Base-by-base conservation (phyloP, 2,329 filamentous ascomycete genomes). In the Claviceps arundinis region DNA sequence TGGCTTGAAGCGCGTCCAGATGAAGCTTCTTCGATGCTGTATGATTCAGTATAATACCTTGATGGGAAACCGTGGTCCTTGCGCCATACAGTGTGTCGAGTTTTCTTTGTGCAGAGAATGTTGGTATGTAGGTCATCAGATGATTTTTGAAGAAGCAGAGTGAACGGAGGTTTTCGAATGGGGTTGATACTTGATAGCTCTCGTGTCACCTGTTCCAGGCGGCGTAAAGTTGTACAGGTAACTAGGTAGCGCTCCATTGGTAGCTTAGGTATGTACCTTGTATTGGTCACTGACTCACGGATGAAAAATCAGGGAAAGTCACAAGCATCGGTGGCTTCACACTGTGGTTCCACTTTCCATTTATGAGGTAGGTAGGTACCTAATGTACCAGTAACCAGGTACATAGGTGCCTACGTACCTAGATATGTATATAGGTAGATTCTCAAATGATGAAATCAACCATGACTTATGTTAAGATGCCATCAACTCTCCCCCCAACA, bases 181-280 rank as follows among this genome's bases (percentile, higher is more conserved):
- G 13, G 24, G 42, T 19, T 16, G 57, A 61, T 63, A 62, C 62
- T 64, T 60, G 34, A 55, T 55, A 64, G 60, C 61, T 47, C 34
- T 64, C 56, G 59, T 58, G 57, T 54, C 52, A 55, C 57, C 65
- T 64, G 56, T 50, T 63, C 63, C 60, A 46, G 65, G 67, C 55
- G 56, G 67, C 68, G 43, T 34, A 26, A 26, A 44, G 42, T 24
- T 9, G 6, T 44, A 44, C 19, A 13, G 8, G 16, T 43, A 43
- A 9, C 9, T 43, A 22, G 16, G n/a, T 7, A 17, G 16, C 4
- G 40, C 17, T 17, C 40, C n/a, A 17, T 17, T 19, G 30, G 30
- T 34, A 34, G 30, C 9, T 34, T n/a, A n/a, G n/a, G n/a, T n/a
- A n/a, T n/a, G n/a, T n/a, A 19, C 19, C 19, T 19, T 19, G 19